A percentile compares a stretch with the other conserved stretches of the same genome.
phyloP scores from a whole-genome alignment of 139 green algal genomes.

The Limnomonas spitsbergensis region DNA sequence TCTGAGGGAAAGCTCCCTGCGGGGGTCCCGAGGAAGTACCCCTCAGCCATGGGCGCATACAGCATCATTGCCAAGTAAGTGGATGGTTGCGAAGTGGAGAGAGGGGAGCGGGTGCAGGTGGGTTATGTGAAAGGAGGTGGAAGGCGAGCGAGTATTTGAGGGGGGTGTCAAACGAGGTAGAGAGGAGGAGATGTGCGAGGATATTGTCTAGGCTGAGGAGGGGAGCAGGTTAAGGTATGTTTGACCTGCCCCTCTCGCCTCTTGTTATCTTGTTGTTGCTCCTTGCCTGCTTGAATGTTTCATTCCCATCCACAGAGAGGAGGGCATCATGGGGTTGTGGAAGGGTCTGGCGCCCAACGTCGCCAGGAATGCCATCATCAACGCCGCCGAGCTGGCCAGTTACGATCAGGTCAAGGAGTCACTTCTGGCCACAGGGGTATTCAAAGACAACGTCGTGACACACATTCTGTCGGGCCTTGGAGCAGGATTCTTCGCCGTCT shows the following conservation, averaged over 20 bases:
- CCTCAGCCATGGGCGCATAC: constrained; percentile 83
- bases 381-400: constrained; percentile 91
- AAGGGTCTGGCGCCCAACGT: constrained; percentile 94
- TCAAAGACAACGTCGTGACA: constrained; percentile 72
- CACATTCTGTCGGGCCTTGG: constrained; percentile 62
- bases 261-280: neutral
- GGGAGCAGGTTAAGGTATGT: neutral
- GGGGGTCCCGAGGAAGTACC: constrained; percentile 77
- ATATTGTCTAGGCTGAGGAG: neutral
- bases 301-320: constrained; percentile 56
- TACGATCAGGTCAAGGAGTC: constrained; percentile 93
- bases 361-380: constrained; percentile 95
- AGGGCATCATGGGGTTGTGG: constrained; percentile 89
- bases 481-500: constrained; percentile 61
- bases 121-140: no score
- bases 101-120: no score
- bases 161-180: no score
- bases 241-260: neutral
- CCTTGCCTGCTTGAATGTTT: neutral
- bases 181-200: no score
- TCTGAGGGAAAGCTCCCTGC: constrained; percentile 77
- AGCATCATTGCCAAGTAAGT: constrained; percentile 76
- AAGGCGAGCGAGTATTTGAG: no score
- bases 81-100: no score
- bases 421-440: constrained; percentile 53